Base-by-base conservation (phyloP, 345 rosid genomes). In the Erysimum cheiranthoides region DNA sequence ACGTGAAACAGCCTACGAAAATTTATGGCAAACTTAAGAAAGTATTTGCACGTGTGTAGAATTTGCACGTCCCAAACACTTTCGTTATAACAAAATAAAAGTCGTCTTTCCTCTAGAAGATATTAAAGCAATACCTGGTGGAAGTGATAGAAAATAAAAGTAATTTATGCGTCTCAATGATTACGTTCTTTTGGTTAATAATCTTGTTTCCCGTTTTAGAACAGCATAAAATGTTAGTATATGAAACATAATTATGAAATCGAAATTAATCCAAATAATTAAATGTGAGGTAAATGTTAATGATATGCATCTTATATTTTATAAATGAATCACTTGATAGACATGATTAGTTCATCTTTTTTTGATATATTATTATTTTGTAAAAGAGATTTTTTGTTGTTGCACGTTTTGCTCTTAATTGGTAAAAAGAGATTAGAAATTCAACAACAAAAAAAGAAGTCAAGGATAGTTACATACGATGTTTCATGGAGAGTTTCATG, bases 381-480 rank as follows among this genome's bases (percentile, higher is more conserved):
- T 39, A 61, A 28, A 12, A n/a, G 17, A 27, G 9, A 45, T 28
- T 1, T 1, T 14, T 10, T n/a, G 61, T 56, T 34, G 25, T 14
- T 32, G 5, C 21, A 21, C 21, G 64, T 21, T 18, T 11, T 38
- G 5, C 10, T 3, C 10, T 66, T 49, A 11, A 42, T 6, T 54
- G 56, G 30, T 42, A 6, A 17, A 17, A 30, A 56, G 31, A 45
- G 27, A 40, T 36, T 10, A 59, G 13, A 68, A 39, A 10, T 60
- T 76, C 70, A 17, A 68, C 47, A 10, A 51, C 52, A 57, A 42
- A 52, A 8, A 32, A 61, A 51, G 40, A 76, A 61, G 79, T 76
- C 79, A 76, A 51, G 25, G 79, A 76, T 69, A 61, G 64, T 69
- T 76, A 69, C 79, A 76, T 52, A 76, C 58, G 79, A 36, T 69